These are phyloP conservation scores for Podospora conica DNA, from an alignment of 495 filamentous ascomycete genomes.

Conservation along the genomic window DNA sequence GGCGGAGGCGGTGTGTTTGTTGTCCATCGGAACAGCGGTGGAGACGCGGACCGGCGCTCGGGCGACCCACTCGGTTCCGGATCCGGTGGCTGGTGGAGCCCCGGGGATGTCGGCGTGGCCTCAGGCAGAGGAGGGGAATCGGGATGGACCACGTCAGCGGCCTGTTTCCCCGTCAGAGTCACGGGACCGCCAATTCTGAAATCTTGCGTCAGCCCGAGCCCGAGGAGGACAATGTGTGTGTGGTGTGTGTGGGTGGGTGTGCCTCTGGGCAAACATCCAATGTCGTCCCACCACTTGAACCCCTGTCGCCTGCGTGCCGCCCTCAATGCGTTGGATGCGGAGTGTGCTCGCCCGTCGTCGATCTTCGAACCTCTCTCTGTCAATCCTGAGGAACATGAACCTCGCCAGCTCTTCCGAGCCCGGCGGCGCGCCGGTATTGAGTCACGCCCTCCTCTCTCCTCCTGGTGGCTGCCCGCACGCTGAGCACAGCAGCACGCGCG, in stretches of 20 bases:
- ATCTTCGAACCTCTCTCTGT: neutral
- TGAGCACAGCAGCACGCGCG: neutral
- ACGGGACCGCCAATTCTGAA: conserved; percentile 17
- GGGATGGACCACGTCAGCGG: neutral
- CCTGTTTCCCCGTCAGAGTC: conserved; percentile 10
- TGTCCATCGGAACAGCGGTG: neutral
- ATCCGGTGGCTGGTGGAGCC: neutral
- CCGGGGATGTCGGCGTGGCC: neutral
- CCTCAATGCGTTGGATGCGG: conserved; percentile 25
- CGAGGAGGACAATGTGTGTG: neutral
- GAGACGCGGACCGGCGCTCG: neutral
- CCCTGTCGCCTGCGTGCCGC: conserved; percentile 30
- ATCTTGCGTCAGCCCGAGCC: conserved; percentile 14
- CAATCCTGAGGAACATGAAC: too few species aligned
- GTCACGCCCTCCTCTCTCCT: neutral
- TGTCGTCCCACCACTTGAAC: conserved; percentile 17
- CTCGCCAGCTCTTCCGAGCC: too few species aligned
- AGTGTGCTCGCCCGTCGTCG: conserved; percentile 4
- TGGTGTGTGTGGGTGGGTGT: neutral
- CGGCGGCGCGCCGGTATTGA: too few species aligned
- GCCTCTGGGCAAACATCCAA: conserved; percentile 8
- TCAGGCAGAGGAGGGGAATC: neutral
- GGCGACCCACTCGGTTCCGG: neutral
- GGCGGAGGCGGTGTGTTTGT: neutral
- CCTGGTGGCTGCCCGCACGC: neutral